These are phyloP conservation scores for Combretum micranthum DNA, from an alignment of 345 rosid species.

Conservation along the genomic window DNA sequence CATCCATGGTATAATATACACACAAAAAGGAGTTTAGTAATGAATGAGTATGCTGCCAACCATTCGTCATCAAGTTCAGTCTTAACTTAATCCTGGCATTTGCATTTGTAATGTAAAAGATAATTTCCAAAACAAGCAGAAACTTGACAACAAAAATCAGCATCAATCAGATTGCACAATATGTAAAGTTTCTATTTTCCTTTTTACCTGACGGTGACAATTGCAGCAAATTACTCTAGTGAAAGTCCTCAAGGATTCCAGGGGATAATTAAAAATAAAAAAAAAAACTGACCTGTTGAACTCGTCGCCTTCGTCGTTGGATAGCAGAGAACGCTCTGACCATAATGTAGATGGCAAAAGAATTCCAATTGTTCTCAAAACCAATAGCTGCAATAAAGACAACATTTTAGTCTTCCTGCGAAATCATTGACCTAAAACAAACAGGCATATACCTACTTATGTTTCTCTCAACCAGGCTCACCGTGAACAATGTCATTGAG, in stretches of 20 bases:
- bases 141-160: too few relatives aligned
- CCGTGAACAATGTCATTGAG: slow-evolving; percentile 48
- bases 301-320: slow-evolving; percentile 39
- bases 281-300: not conserved
- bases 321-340: slow-evolving; percentile 39
- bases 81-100: too few relatives aligned
- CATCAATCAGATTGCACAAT: too few relatives aligned
- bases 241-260: not conserved
- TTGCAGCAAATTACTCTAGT: not conserved
- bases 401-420: not conserved
- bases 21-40: not conserved
- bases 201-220: too few relatives aligned
- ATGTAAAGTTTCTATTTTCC: too few relatives aligned
- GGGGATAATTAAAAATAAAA: not conserved
- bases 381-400: slow-evolving; percentile 35
- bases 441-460: not conserved
- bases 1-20: not conserved
- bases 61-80: too few relatives aligned
- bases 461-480: slow-evolving; percentile 17
- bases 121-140: too few relatives aligned
- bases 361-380: slow-evolving; percentile 54
- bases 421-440: not conserved
- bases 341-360: slow-evolving; percentile 51
- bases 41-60: too few relatives aligned
- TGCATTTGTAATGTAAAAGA: too few relatives aligned